Evolutionary conservation across 1,139 yeast genomes (phyloP).

Genomic region (Pichia sp.): DNA sequence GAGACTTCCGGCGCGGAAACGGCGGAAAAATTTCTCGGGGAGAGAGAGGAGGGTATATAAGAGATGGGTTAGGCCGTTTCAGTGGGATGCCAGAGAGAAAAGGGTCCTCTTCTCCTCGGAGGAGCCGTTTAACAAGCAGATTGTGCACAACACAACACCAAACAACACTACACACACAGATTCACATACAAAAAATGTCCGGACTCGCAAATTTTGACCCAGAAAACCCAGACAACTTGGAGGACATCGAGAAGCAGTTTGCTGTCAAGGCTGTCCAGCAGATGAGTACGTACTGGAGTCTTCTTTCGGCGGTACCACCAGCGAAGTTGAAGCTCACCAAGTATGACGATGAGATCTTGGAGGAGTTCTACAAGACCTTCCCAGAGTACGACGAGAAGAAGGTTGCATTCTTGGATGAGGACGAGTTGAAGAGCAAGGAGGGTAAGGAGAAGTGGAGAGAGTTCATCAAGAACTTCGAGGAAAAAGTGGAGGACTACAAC

Average conservation of each 20-base stretch:
- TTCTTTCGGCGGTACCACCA: constrained; percentile 71
- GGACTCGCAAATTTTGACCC: constrained; percentile 36
- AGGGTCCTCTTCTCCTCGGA: not conserved
- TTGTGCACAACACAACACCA: not conserved
- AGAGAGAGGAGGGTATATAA: not conserved
- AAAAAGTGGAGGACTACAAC: constrained; percentile 78
- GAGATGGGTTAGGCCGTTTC: not conserved
- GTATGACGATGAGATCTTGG: constrained; percentile 78
- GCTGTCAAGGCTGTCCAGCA: constrained; percentile 97
- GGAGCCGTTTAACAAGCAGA: too few relatives aligned
- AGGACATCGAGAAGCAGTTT: constrained; percentile 86
- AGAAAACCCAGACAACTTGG: constrained; percentile 55
- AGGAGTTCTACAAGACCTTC: constrained; percentile 63
- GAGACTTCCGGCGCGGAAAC: not conserved
- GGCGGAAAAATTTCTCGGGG: not conserved
- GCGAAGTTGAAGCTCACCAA: constrained; percentile 72
- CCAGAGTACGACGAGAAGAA: constrained; percentile 74
- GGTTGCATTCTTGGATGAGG: constrained; percentile 60
- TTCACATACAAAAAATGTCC: constrained; percentile 15
- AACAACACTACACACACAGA: not conserved
- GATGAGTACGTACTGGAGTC: constrained; percentile 89
- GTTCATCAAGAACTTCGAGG: constrained; percentile 79
- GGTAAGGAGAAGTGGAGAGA: constrained; percentile 92
- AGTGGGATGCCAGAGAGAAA: not conserved
- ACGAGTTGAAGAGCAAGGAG: constrained; percentile 69